Evolutionary conservation across 495 filamentous ascomycete species (phyloP).

Genomic region (Hyaloscypha finlandica): DNA sequence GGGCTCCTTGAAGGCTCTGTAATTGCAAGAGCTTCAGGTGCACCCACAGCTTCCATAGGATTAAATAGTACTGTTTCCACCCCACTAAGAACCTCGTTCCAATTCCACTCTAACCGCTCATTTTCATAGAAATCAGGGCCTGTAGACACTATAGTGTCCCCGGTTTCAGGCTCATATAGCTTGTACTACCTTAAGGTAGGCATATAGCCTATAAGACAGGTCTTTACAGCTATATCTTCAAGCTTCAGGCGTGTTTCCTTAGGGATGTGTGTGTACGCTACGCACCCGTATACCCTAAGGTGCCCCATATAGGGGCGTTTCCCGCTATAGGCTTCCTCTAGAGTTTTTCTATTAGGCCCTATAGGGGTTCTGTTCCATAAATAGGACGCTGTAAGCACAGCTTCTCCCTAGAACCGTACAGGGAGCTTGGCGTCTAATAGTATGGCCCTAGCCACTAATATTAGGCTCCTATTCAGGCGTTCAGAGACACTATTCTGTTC

Average conservation of each 20-base stretch:
- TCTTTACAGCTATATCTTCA: not conserved
- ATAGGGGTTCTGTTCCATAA: constrained; percentile 3
- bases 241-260: not conserved
- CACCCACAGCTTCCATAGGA: not conserved
- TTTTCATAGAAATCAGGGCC: not conserved
- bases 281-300: not conserved
- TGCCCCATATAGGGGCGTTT: not conserved
- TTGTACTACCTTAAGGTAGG: too few relatives aligned
- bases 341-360: constrained; percentile 6
- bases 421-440: constrained; percentile 6
- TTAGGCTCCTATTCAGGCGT: constrained; percentile 1
- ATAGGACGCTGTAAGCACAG: not conserved
- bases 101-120: not conserved
- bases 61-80: not conserved
- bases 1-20: too few relatives aligned
- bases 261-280: not conserved
- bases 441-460: not conserved
- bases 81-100: not conserved
- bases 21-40: too few relatives aligned
- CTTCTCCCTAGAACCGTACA: not conserved
- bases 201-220: too few relatives aligned
- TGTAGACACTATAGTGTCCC: constrained; percentile 7
- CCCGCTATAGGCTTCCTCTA: constrained; percentile 7
- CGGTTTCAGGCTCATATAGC: too few relatives aligned
- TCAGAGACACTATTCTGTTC: constrained; percentile 11